These are phyloP conservation scores for Raffaelea albimanens DNA, from an alignment of 2,329 filamentous ascomycete species.

Conservation along the genomic window DNA sequence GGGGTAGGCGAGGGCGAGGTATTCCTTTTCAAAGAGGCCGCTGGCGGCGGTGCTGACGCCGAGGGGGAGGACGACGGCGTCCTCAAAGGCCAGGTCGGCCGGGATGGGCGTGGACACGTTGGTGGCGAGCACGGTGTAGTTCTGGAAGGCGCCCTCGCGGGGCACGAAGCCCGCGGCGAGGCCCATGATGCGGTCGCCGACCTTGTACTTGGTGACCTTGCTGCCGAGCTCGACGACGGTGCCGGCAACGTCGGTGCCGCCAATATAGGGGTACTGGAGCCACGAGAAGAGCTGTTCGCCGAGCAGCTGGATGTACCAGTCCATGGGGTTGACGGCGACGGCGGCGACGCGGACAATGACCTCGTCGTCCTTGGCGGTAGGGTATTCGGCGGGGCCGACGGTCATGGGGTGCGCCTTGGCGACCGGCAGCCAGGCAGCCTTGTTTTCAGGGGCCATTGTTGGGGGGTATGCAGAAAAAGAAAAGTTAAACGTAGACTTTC, in stretches of 20 bases:
- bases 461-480: not conserved
- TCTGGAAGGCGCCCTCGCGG: conserved; percentile 7
- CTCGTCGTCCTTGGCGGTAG: not conserved
- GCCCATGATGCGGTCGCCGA: conserved; percentile 25
- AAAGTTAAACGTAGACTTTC: not conserved
- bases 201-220: conserved; percentile 16
- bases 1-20: not conserved
- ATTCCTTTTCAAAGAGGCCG: not conserved
- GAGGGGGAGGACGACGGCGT: not conserved
- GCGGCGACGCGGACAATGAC: conserved; percentile 7
- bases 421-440: not conserved
- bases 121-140: not conserved
- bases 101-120: not conserved
- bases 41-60: not conserved
- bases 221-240: conserved; percentile 21
- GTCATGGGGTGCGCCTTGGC: not conserved
- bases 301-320: conserved; percentile 18
- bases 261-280: conserved; percentile 22
- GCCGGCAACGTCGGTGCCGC: conserved; percentile 24
- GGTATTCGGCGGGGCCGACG: not conserved
- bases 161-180: conserved; percentile 5
- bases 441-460: not conserved
- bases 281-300: conserved; percentile 18
- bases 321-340: conserved; percentile 25
- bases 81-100: not conserved